Percentiles rank a stretch among this genome's conserved stretches.
Conservation (phyloP, 345 rosid genomes). For the Populus ilicifolia region DNA sequence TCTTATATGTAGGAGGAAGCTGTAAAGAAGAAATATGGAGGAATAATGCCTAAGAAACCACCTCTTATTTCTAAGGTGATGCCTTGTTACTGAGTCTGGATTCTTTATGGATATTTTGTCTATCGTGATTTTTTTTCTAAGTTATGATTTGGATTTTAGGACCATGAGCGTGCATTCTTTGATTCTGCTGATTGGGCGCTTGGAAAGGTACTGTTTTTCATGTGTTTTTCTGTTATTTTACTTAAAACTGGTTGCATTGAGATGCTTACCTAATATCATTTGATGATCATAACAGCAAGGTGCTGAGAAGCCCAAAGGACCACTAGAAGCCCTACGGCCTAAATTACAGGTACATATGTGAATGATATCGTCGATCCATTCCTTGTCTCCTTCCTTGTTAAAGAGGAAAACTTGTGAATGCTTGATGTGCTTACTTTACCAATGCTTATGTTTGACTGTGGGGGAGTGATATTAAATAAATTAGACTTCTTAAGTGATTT, state of each 20-base stretch:
- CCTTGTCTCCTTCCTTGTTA: background rate
- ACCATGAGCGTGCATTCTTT: slow-evolving; percentile 94
- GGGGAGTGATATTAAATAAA: background rate
- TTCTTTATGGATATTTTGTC: background rate
- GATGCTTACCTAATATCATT: slow-evolving; percentile 14
- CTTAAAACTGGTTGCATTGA: slow-evolving; percentile 10
- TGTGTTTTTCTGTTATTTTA: background rate
- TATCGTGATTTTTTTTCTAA: slow-evolving; percentile 4
- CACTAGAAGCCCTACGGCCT: slow-evolving; percentile 98
- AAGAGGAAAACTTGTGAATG: background rate
- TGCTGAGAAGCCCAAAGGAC: slow-evolving; percentile 95
- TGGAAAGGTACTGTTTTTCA: slow-evolving; percentile 65
- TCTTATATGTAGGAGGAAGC: slow-evolving; percentile 47
- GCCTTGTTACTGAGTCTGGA: background rate
- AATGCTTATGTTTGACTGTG: background rate
- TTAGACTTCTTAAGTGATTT: background rate
- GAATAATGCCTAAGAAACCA: slow-evolving; percentile 91
- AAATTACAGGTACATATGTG: slow-evolving; percentile 71
- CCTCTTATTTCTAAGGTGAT: slow-evolving; percentile 97
- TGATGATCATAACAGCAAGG: slow-evolving; percentile 70
- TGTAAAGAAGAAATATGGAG: slow-evolving; percentile 89
- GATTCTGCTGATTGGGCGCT: slow-evolving; percentile 99
- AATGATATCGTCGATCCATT: background rate
- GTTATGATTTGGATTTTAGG: slow-evolving; percentile 44
- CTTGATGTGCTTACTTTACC: background rate